Evolutionary conservation across 2,329 filamentous ascomycete genomes (phyloP).

Genomic region (Aaosphaeria pasadenensis): DNA sequence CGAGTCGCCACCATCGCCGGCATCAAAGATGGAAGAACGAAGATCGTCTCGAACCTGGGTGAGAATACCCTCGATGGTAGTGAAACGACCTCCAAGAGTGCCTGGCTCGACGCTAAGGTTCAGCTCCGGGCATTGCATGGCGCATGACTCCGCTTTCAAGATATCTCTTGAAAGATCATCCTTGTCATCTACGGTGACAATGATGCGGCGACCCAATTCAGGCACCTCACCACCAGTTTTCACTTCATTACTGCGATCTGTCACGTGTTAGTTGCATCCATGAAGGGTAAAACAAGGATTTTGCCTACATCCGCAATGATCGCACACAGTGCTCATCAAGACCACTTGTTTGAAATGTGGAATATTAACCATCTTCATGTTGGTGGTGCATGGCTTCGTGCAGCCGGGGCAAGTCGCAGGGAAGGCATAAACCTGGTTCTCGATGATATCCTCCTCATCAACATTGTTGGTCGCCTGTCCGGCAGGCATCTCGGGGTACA

Average conservation of each 20-base stretch:
- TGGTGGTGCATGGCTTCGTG: slow-evolving; percentile 78
- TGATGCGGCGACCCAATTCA: slow-evolving; percentile 79
- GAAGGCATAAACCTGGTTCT: slow-evolving; percentile 90
- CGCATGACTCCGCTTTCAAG: slow-evolving; percentile 92
- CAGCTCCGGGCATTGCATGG: slow-evolving; percentile 81
- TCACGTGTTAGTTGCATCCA: slow-evolving; percentile 5
- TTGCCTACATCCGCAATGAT: slow-evolving; percentile 70
- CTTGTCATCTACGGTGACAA: slow-evolving; percentile 64
- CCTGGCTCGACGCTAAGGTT: slow-evolving; percentile 85
- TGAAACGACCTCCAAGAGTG: slow-evolving; percentile 93
- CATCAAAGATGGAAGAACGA: slow-evolving; percentile 80
- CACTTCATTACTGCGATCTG: slow-evolving; percentile 86
- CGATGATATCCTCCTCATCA: slow-evolving; percentile 75
- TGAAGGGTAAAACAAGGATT: not conserved
- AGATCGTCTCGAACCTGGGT: slow-evolving; percentile 92
- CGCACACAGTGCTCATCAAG: slow-evolving; percentile 90
- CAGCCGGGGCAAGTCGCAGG: slow-evolving; percentile 91
- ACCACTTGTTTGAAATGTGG: slow-evolving; percentile 98
- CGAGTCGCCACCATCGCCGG: slow-evolving; percentile 76
- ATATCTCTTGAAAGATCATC: slow-evolving; percentile 88
- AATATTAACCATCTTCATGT: slow-evolving; percentile 99
- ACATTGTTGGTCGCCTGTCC: slow-evolving; percentile 42
- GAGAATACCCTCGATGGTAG: slow-evolving; percentile 89
- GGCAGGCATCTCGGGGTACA: slow-evolving; percentile 43
- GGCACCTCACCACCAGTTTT: slow-evolving; percentile 95